Percentiles rank a stretch among this genome's conserved stretches.
Conservation (phyloP, 257 asterid genomes). For the Petunia secreta region DNA sequence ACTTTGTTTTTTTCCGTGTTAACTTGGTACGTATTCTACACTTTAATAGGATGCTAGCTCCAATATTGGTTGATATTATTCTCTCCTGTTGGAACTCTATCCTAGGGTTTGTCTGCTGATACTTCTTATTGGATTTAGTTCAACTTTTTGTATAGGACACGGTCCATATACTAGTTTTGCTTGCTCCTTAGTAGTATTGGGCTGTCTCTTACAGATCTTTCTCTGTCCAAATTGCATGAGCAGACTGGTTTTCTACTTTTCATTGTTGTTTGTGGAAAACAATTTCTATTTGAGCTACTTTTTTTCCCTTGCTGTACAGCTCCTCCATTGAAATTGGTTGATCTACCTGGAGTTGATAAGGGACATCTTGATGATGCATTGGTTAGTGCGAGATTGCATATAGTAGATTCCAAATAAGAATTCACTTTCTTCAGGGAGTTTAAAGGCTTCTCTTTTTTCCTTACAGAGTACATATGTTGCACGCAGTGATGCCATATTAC, state of each 20-base stretch:
- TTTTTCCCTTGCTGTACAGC: slow-evolving; percentile 29
- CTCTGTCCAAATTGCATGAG: slow-evolving; percentile 23
- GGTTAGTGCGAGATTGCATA: slow-evolving; percentile 29
- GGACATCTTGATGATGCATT: slow-evolving; percentile 39
- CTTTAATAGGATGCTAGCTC: not conserved
- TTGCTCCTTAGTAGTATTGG: not conserved
- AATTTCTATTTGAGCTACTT: not conserved
- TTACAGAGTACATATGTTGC: slow-evolving; percentile 36
- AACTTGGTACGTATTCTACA: slow-evolving; percentile 3
- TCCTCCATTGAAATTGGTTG: slow-evolving; percentile 42
- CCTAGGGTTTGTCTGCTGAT: slow-evolving; percentile 12
- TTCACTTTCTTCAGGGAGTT: slow-evolving; percentile 8
- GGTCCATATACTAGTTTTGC: slow-evolving; percentile 2
- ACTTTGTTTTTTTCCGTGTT: slow-evolving; percentile 1
- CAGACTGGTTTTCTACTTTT: slow-evolving; percentile 4
- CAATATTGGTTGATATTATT: not conserved
- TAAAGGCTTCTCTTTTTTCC: slow-evolving; percentile 18
- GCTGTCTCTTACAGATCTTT: not conserved
- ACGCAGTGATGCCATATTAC: slow-evolving; percentile 36
- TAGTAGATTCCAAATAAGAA: not conserved
- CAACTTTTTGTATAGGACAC: not conserved
- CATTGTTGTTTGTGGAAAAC: not conserved
- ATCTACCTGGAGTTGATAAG: slow-evolving; percentile 42
- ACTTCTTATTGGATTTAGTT: not conserved
- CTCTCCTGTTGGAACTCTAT: not conserved